Evolutionary conservation across 495 filamentous ascomycete genomes (phyloP).

Genomic region (Umbilicaria muhlenbergii): DNA sequence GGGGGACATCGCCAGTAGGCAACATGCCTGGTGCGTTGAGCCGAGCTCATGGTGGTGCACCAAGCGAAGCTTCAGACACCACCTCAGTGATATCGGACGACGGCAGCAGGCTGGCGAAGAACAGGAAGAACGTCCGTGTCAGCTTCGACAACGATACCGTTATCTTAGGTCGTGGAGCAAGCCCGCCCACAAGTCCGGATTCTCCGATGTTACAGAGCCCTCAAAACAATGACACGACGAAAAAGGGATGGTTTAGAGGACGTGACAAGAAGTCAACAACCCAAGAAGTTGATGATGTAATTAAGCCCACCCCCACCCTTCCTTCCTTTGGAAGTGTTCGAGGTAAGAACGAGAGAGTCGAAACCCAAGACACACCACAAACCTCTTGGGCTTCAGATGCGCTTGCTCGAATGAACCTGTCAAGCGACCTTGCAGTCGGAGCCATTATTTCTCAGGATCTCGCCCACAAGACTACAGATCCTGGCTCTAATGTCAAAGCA

Average conservation of each 20-base stretch:
- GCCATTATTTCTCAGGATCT: slow-evolving; percentile 39
- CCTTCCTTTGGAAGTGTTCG: slow-evolving; percentile 78
- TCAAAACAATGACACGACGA: slow-evolving; percentile 23
- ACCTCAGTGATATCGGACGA: slow-evolving; percentile 48
- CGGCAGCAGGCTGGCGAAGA: slow-evolving; percentile 25
- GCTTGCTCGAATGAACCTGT: slow-evolving; percentile 20
- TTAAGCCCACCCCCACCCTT: slow-evolving; percentile 60
- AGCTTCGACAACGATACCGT: slow-evolving; percentile 71
- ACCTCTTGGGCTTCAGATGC: slow-evolving; percentile 1
- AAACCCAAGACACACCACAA: background rate
- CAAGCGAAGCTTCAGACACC: slow-evolving; percentile 45
- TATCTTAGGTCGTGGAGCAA: slow-evolving; percentile 43
- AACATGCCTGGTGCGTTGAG: slow-evolving; percentile 9
- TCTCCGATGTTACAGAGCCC: slow-evolving; percentile 33
- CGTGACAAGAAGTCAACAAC: slow-evolving; percentile 30
- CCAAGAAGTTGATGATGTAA: slow-evolving; percentile 42
- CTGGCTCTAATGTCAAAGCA: slow-evolving; percentile 1
- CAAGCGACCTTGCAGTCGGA: slow-evolving; percentile 51
- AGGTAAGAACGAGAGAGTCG: slow-evolving; percentile 19
- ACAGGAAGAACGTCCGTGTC: slow-evolving; percentile 59
- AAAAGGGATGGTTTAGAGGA: slow-evolving; percentile 38
- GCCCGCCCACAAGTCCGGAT: slow-evolving; percentile 32
- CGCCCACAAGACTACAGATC: slow-evolving; percentile 21
- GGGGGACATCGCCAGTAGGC: slow-evolving; percentile 31
- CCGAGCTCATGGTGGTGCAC: slow-evolving; percentile 17